Base-by-base conservation (phyloP, 2,329 filamentous ascomycete species). In the Aureobasidium sp. region DNA sequence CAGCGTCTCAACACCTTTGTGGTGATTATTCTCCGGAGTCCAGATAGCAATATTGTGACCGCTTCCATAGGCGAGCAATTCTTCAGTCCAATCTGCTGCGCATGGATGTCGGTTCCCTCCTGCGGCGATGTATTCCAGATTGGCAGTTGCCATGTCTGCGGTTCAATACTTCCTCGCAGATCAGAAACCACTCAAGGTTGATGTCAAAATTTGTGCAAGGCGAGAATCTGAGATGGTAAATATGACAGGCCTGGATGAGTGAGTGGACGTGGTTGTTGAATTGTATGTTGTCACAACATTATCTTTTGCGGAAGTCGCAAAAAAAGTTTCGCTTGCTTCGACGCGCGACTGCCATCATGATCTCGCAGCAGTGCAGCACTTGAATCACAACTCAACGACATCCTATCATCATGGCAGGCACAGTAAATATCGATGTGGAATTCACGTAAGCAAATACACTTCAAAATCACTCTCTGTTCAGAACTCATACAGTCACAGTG, bases 51-150 rank as follows among this genome's bases (percentile, higher is more conserved):
- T 79, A 70, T 93, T 93, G 61, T 84, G 83, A 69, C 94, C 88
- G 7, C 90, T 85, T 27, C 93, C 93, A 72, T 88, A 98, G 25
- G 90, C 93, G 51, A 98, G 75, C 39, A 90, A 67, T 8, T 86
- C 87, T 58, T 68, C 64, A 16, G 78, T 72, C 93, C 93, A 98
- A 71, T 97, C 91, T 24, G 91, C 90, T 24, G 89, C 87, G 14
- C 85, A 84, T 16, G 91, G 86, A 63, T 97, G 88, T 62, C 91
- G 80, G 69, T 97, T 98, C 41, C 89, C 91, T 56, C 93, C 93
- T 58, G 85, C 83, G 41, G 88, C 84, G 60, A 93, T 75, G 62
- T 79, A 82, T 17, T 47, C 51, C 14, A 45, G 40, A 34, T n/a
- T 14, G 3, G 51, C 30, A 12, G 40, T 14, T 24, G 40, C 25